Conservation (phyloP, 139 green algal species). For the Tetradesmus lagerheimii region DNA sequence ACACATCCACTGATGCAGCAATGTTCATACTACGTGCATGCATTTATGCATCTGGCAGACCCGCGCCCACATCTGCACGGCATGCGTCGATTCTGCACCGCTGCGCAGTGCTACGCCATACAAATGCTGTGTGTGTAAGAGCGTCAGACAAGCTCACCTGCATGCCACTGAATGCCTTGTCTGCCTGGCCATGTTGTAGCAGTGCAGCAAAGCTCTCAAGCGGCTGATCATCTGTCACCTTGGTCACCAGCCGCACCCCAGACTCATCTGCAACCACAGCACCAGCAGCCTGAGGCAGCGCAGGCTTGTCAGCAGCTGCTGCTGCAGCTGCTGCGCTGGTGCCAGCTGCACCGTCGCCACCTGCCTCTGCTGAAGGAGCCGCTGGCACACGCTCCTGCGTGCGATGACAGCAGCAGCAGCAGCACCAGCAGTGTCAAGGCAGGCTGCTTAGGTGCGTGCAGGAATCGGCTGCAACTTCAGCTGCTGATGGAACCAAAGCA, state of each 20-base stretch:
- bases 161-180: slow-evolving; percentile 28
- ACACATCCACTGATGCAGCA: not conserved
- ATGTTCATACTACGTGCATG: not conserved
- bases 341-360: not conserved
- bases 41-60: not conserved
- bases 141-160: slow-evolving; percentile 2
- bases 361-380: not conserved
- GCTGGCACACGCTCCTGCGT: not conserved
- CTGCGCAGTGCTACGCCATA: not conserved
- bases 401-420: not conserved
- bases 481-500: not conserved
- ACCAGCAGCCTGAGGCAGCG: not conserved
- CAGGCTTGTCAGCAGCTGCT: not conserved
- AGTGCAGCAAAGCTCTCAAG: slow-evolving; percentile 21
- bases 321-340: not conserved
- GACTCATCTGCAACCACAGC: slow-evolving; percentile 17
- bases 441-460: not conserved
- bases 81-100: not conserved
- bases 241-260: slow-evolving; percentile 14
- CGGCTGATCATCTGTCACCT: not conserved
- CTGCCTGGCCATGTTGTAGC: not conserved
- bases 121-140: too few relatives aligned
- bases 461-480: not conserved
- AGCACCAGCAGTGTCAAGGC: not conserved
- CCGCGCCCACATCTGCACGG: not conserved